Base-by-base conservation (phyloP, 495 filamentous ascomycete species). In the Recurvomyces mirabilis region DNA sequence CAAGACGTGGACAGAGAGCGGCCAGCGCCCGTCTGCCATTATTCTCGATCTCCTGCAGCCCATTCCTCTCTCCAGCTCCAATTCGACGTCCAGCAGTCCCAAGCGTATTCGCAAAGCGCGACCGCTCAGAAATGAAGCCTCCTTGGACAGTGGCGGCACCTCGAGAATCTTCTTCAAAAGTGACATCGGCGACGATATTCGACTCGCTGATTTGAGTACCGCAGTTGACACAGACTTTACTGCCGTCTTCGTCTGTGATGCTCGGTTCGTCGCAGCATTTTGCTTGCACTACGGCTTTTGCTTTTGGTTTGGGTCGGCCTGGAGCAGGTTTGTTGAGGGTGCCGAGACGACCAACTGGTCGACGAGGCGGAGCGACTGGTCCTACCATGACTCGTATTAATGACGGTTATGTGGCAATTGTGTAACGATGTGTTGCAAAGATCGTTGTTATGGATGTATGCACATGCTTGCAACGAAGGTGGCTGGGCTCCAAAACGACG, bases 141-240 rank as follows among this genome's bases (percentile, higher is more conserved):
- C 91, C 91, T 58, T 94, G 86, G 9, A 94, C 82, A n/a, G 88
- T 73, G 23, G 89, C 87, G 38, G 85, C 88, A 53, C 91, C 91
- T 19, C 73, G 74, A 0, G 79, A 70, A 29, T 72, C 78, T 63
- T 95, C 87, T 38, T 87, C 87, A 55, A 95, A 98, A 4, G 77
- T 78, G 39, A 96, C 73, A 56, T 98, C 91, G 17, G 85, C 74
- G 41, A 95, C 87, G 43, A 96, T 93, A 51, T 93, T 84, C 47
- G 77, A 75, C 53, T 88, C 79, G 47, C 81, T 75, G 49, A 87
- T 72, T 43, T 89, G 75, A 20, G 75, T 77, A 70, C 88, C 88
- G 66, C 91, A 98, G 28, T 71, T 79, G 23, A 73, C 70, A 67
- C 91, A 98, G 35, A 84, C 78, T 24, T 62, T 62, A 43, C 69